A percentile compares a stretch with the other conserved stretches of the same genome.
Evolutionary conservation across 495 filamentous ascomycete genomes (phyloP).

Genomic region (Mytilinidion resinicola): DNA sequence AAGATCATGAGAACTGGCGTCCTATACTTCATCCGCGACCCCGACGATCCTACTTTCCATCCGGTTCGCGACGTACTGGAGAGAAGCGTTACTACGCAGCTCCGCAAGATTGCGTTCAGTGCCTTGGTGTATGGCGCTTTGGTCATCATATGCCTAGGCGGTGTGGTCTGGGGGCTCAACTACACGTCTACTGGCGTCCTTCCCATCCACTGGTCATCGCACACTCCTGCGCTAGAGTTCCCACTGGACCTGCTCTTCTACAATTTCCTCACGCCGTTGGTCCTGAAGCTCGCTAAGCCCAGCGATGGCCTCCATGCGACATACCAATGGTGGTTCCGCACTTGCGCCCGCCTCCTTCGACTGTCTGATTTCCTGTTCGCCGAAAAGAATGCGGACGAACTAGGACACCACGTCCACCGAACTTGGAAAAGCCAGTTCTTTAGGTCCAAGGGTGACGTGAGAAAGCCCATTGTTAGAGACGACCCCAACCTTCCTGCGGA

Average conservation of each 20-base stretch:
- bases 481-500: constrained; percentile 34
- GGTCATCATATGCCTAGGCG: constrained; percentile 87
- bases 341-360: constrained; percentile 71
- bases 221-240: constrained; percentile 86
- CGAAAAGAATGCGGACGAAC: constrained; percentile 72
- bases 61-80: constrained; percentile 96
- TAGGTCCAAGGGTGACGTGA: constrained; percentile 44
- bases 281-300: constrained; percentile 74
- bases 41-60: constrained; percentile 97
- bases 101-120: constrained; percentile 93
- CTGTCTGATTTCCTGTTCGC: constrained; percentile 91
- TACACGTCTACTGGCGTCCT: constrained; percentile 61
- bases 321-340: constrained; percentile 95
- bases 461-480: constrained; percentile 43
- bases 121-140: constrained; percentile 92
- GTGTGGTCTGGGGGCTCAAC: constrained; percentile 88
- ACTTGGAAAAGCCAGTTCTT: constrained; percentile 49
- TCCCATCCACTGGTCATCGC: constrained; percentile 87
- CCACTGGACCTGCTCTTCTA: constrained; percentile 92
- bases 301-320: constrained; percentile 73
- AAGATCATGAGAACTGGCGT: constrained; percentile 94
- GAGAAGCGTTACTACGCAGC: constrained; percentile 82
- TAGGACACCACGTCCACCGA: constrained; percentile 56
- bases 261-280: constrained; percentile 87
- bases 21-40: constrained; percentile 96